Percentiles rank a stretch among this genome's conserved stretches.
These are phyloP conservation scores for Umbilicus rupestris DNA, from an alignment of 164 flowering plant species.

Conservation along the genomic window DNA sequence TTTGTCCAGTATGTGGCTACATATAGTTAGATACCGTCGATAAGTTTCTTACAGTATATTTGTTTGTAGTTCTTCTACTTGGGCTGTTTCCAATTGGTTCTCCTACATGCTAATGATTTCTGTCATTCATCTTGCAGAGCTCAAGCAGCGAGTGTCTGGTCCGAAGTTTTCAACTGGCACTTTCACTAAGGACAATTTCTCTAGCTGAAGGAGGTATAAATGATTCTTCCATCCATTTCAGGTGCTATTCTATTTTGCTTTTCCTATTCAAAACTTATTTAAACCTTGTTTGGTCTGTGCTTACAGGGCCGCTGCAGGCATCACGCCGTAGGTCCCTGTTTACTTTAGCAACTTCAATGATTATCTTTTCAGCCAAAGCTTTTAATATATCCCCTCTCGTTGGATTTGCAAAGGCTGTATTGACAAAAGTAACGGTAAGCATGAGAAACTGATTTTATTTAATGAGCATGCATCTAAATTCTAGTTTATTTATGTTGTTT, in stretches of 20 bases:
- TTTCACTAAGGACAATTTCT: slow-evolving; percentile 64
- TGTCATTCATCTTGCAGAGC: slow-evolving; percentile 30
- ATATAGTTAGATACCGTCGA: no score
- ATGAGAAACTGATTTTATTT: background rate
- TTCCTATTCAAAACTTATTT: background rate
- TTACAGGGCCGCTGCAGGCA: slow-evolving; percentile 52
- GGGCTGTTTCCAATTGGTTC: background rate
- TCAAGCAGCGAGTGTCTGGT: slow-evolving; percentile 56
- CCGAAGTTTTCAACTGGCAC: slow-evolving; percentile 79
- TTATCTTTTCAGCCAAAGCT: slow-evolving; percentile 62
- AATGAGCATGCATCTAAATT: background rate
- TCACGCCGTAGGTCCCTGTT: slow-evolving; percentile 76
- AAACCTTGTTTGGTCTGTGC: slow-evolving; percentile 7
- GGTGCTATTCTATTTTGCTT: background rate
- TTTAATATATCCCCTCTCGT: slow-evolving; percentile 43
- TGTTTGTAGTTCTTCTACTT: background rate
- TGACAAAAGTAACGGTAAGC: slow-evolving; percentile 44
- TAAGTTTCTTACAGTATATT: no score
- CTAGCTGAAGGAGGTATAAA: slow-evolving; percentile 49
- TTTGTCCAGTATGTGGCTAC: no score
- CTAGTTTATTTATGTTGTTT: background rate
- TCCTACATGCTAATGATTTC: background rate
- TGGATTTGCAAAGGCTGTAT: slow-evolving; percentile 44
- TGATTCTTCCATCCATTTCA: background rate
- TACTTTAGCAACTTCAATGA: slow-evolving; percentile 73